phyloP scores from a whole-genome alignment of 2,329 filamentous ascomycete genomes.

The Penicillium oxalicum region DNA sequence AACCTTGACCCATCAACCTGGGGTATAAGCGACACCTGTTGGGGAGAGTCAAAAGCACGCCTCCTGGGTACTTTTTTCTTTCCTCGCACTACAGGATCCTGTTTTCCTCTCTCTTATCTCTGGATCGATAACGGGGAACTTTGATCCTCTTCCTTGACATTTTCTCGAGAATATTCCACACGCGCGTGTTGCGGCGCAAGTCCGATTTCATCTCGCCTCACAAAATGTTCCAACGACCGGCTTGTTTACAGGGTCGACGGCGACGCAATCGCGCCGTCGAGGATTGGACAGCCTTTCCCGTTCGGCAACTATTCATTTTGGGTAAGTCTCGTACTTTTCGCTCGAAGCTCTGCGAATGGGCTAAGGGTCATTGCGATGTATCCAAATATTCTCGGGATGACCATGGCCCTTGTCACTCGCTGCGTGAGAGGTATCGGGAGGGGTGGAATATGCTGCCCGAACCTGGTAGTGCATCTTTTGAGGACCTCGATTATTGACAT shows the following conservation, averaged over 20 bases:
- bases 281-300: slow-evolving; percentile 48
- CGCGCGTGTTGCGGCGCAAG: too few relatives aligned
- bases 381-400: not conserved
- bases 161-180: not conserved
- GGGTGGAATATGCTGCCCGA: not conserved
- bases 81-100: slow-evolving; percentile 9
- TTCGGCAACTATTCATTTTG: slow-evolving; percentile 49
- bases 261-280: slow-evolving; percentile 22
- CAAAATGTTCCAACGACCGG: slow-evolving; percentile 30
- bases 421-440: not conserved
- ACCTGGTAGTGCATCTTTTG: not conserved
- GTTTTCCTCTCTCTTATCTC: not conserved
- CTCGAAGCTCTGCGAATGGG: slow-evolving; percentile 16
- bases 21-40: slow-evolving; percentile 19
- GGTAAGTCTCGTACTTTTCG: slow-evolving; percentile 34
- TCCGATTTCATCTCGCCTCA: not conserved
- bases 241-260: slow-evolving; percentile 27
- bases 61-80: slow-evolving; percentile 21
- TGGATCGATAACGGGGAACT: slow-evolving; percentile 14
- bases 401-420: not conserved
- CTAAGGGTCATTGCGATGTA: slow-evolving; percentile 3
- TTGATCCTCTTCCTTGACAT: slow-evolving; percentile 3
- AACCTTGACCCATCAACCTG: slow-evolving; percentile 20
- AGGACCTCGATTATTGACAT: slow-evolving; percentile 6
- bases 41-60: slow-evolving; percentile 23